Evolutionary conservation across 2,329 filamentous ascomycete species (phyloP), one percentile per base, ranked within the genome.

Genomic region (Chaetothyriales sp.): DNA sequence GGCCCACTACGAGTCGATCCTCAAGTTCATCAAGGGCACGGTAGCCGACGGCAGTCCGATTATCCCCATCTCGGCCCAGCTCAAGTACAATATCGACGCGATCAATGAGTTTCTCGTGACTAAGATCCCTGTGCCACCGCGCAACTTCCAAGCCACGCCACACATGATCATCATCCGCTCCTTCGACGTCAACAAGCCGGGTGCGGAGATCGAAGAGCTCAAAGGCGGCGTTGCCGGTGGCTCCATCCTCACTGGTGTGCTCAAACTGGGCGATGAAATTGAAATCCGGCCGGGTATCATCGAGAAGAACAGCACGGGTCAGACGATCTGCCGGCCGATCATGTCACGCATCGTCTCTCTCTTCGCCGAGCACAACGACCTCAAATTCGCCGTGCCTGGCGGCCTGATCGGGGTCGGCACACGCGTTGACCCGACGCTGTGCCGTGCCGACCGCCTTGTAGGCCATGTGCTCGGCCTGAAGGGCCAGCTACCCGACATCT

Each of bases 121-220:
- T 66, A 94, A 87, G 64, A 95, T 98, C 63, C 92, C 92, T 22
- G 84, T 97, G 8, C 92, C 92, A 15, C 73, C 85, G 55, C 81
- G 92, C 70, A 89, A 97, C 70, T 97, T 98, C 75, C 82, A 82
- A 61, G 81, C 85, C 63, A 86, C 90, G 60, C 92, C 92, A 44
- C 89, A 95, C 73, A 95, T 98, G 88, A 98, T 98, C 65, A 84
- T 98, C 67, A 98, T 98, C 69, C 88, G 92, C 70, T 97, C 90
- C 1, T 98, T 98, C 70, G 92, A 98, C 66, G 94, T 98, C 66
- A 98, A 98, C 82, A 98, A 98, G 80, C 92, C 92, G 44, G 92
- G 92, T 79, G 89, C 92, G 44, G 92, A 95, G 72, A 97, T 98
- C 60, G 90, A 97, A 55, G 92, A 98, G 63, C 78, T 98, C 57